Evolutionary conservation across 2,329 filamentous ascomycete species (phyloP).

Genomic region (Diaporthe destruens): DNA sequence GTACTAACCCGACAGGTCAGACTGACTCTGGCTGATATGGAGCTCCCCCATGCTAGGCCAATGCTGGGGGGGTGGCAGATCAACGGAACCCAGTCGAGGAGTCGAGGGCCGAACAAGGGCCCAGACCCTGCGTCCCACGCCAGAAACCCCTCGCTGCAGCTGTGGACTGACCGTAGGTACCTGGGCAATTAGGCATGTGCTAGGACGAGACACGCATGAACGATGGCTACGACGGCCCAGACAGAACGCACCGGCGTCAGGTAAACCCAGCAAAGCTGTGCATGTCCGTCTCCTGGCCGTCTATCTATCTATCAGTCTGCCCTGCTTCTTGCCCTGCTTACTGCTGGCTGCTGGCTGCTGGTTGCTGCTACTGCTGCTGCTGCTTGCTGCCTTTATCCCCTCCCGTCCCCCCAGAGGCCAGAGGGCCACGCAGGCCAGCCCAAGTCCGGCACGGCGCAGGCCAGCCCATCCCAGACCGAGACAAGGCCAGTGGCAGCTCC

Average conservation of each 20-base stretch:
- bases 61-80: conserved; percentile 4
- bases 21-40: conserved; percentile 18
- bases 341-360: too few relatives aligned
- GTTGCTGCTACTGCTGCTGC: background rate
- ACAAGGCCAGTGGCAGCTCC: conserved; percentile 29
- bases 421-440: conserved; percentile 24
- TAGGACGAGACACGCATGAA: conserved; percentile 19
- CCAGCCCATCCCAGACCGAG: conserved; percentile 24
- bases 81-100: conserved; percentile 12
- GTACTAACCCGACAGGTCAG: conserved; percentile 23
- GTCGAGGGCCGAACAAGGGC: background rate
- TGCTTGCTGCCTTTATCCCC: conserved; percentile 13
- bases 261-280: background rate
- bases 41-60: background rate
- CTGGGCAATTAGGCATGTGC: background rate
- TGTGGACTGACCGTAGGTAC: conserved; percentile 17
- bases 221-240: conserved; percentile 22
- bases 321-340: background rate
- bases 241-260: background rate
- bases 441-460: conserved; percentile 23
- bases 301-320: background rate
- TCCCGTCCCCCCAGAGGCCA: background rate
- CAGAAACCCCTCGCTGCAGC: conserved; percentile 6
- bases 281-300: background rate
- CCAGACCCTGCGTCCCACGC: conserved; percentile 27